A percentile compares a stretch with the other conserved stretches of the same genome.
Conservation (phyloP, 129 eudicot species). For the Scalesia atractyloides region DNA sequence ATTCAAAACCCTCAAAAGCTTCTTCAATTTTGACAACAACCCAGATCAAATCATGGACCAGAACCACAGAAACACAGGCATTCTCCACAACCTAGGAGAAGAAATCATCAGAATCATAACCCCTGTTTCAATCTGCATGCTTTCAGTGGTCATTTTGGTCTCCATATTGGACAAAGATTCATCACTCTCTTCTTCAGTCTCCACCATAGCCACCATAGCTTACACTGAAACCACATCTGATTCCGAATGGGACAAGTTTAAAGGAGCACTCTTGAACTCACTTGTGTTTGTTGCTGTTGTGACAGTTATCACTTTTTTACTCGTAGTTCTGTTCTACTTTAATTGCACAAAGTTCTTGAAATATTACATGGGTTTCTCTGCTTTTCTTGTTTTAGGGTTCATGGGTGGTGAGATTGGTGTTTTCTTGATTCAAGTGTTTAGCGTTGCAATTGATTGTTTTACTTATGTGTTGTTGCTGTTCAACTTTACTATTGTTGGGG, state of each 20-base stretch:
- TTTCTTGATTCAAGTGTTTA: constrained; percentile 54
- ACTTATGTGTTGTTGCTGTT: constrained; percentile 56
- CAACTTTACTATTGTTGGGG: constrained; percentile 89
- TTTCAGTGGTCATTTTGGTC: constrained; percentile 75
- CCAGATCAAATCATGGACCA: constrained; percentile 51
- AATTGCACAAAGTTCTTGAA: constrained; percentile 88
- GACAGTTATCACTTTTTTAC: constrained; percentile 69
- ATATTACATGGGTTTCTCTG: constrained; percentile 91
- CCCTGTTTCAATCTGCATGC: constrained; percentile 94
- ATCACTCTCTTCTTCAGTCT: constrained; percentile 43
- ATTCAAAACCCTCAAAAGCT: constrained; percentile 5
- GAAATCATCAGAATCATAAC: constrained; percentile 89
- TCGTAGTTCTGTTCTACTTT: constrained; percentile 85
- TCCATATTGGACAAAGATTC: constrained; percentile 51
- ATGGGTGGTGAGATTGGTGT: constrained; percentile 85
- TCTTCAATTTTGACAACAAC: constrained; percentile 15
- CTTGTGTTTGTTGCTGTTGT: constrained; percentile 87
- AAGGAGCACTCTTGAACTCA: constrained; percentile 94
- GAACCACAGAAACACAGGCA: constrained; percentile 48
- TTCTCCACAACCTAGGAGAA: constrained; percentile 79
- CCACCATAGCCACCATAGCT: constrained; percentile 76
- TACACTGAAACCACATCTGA: constrained; percentile 77
- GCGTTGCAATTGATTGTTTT: constrained; percentile 55
- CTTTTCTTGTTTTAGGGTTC: constrained; percentile 84
- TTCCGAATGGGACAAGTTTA: constrained; percentile 81